Evolutionary conservation across 192 early-diverging fungal genomes (phyloP), one percentile per base, ranked within the genome.

Genomic region (Coemansia biformis): DNA sequence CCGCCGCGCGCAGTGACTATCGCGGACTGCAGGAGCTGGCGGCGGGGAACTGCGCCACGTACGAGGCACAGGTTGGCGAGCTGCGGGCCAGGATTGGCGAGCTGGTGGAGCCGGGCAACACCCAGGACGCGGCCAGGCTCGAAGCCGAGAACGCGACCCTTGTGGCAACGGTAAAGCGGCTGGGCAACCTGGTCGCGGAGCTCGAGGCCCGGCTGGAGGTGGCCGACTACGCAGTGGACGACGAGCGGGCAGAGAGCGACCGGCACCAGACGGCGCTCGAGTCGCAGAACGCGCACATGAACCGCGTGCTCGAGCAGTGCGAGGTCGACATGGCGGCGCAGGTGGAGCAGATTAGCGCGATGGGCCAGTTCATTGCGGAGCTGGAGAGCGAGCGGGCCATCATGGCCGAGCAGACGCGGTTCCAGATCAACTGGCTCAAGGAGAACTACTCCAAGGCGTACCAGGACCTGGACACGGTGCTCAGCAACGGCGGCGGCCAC

Each of bases 371-470:
- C 17, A 46, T 68, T 24, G 54, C 58, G 5, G 72, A 75, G 38
- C 33, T 63, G 31, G 72, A 75, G 42, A 43, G 44, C 28, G 72
- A 75, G 46, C 59, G 61, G 0, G 65, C 63, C 2, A 55, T 75
- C 18, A 41, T 63, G 37, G 72, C 72, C 0, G 72, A 75, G 54
- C 55, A 67, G 34, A 49, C 51, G 23, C 60, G 68, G 22, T 75
- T 66, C 56, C 72, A 75, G 51, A 68, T 63, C 50, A 46, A 40
- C 23, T 75, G 72, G 72, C 65, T 75, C 18, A 67, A 66, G 51
- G 65, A 68, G 8, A 67, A 75, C 49, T 63, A 67, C 52, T 45
- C 65, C 10, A 51, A 53, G 29, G 72, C 65, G 1, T 75, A 68
- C 35, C 50, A 51, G 7, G 72, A 67, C 9, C 41, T 75, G 22